Conservation (phyloP, 164 flowering plant genomes). For the Amborella trichopoda region DNA sequence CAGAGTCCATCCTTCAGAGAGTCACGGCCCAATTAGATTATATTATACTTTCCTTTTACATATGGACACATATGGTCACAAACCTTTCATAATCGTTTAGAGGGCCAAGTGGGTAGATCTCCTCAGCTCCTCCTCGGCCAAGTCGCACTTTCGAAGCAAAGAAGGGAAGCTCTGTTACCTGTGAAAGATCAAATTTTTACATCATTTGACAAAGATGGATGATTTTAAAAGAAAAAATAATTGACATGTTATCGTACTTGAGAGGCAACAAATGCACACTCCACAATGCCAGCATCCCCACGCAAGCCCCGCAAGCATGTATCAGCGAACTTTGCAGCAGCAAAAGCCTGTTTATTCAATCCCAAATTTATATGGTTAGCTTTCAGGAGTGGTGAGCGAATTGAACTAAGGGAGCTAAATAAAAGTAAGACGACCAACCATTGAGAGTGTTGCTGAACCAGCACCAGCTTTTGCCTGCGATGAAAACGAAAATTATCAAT, state of each 20-base stretch:
- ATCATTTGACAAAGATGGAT: neutral
- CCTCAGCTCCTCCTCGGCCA: constrained; percentile 80
- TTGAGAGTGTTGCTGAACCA: constrained; percentile 95
- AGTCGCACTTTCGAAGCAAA: constrained; percentile 83
- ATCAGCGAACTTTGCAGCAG: constrained; percentile 92
- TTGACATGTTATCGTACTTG: constrained; percentile 23
- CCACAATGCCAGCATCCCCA: constrained; percentile 74
- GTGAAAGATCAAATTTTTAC: constrained; percentile 1
- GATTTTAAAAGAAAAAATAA: neutral
- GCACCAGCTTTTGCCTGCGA: constrained; percentile 97
- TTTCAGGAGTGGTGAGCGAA: no score
- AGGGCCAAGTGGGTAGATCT: constrained; percentile 74
- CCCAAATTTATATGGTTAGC: neutral
- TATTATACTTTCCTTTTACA: neutral
- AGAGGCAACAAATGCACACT: constrained; percentile 81
- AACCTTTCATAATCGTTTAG: constrained; percentile 86
- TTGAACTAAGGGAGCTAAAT: neutral
- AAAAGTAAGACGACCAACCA: constrained; percentile 31
- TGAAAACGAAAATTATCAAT: no score
- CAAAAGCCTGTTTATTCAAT: constrained; percentile 43
- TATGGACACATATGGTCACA: neutral
- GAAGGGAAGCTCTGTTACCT: constrained; percentile 97
- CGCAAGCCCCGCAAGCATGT: constrained; percentile 79
- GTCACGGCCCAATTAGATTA: neutral
- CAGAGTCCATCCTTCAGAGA: no score